phyloP scores from a whole-genome alignment of 169 alveolate species.

The Cryptosporidium tyzzeri region DNA sequence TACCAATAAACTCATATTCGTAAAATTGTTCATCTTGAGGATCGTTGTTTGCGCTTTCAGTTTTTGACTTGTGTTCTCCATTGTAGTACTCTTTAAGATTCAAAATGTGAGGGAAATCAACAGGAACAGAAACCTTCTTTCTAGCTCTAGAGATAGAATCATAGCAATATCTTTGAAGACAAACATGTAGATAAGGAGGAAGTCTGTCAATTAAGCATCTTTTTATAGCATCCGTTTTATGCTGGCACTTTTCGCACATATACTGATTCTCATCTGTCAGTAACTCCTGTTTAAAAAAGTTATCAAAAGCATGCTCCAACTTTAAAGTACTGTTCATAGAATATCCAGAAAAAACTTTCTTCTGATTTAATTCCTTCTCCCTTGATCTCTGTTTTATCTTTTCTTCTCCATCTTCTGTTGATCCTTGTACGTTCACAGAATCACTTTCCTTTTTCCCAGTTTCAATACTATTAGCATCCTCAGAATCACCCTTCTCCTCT shows the following conservation, averaged over 20 bases:
- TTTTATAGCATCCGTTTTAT: constrained; percentile 65
- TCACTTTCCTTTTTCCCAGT: background rate
- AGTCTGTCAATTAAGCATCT: constrained; percentile 26
- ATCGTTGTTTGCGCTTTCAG: background rate
- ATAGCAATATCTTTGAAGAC: constrained; percentile 63
- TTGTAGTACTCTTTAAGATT: constrained; percentile 12
- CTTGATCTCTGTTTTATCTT: background rate
- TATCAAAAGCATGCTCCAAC: constrained; percentile 67
- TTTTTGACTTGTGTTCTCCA: background rate
- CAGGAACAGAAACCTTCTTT: constrained; percentile 61
- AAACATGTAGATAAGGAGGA: constrained; percentile 75
- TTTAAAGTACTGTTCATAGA: background rate
- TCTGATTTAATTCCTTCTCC: background rate
- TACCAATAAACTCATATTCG: constrained; percentile 72
- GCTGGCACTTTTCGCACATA: constrained; percentile 64
- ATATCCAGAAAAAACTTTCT: background rate
- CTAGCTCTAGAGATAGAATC: constrained; percentile 56
- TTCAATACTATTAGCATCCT: background rate
- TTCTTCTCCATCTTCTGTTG: background rate
- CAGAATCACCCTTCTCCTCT: background rate
- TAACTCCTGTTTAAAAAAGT: constrained; percentile 65
- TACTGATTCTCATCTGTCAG: constrained; percentile 70
- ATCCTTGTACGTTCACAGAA: background rate
- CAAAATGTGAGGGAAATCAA: constrained; percentile 48
- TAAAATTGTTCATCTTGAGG: background rate